A percentile compares a stretch with the other conserved stretches of the same genome.
Evolutionary conservation across 192 early-diverging fungal genomes (phyloP).

Genomic region (Linnemannia exigua): DNA sequence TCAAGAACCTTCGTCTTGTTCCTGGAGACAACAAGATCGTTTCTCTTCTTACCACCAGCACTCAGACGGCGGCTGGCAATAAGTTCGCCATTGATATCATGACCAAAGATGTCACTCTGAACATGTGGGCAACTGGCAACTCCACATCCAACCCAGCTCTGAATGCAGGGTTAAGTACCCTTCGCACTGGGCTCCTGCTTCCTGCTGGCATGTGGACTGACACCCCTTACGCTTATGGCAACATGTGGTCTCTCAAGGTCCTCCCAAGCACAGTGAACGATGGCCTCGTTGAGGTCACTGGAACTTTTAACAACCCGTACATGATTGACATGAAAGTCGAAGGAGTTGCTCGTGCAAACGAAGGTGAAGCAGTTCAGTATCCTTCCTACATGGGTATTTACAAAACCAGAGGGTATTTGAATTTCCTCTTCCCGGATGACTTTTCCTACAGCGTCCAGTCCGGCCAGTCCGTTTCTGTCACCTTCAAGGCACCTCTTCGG

Average conservation of each 20-base stretch:
- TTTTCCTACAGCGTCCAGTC: neutral
- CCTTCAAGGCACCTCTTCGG: neutral
- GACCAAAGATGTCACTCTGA: neutral
- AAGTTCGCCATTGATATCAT: neutral
- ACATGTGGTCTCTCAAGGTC: slow-evolving; percentile 8
- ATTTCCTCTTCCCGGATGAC: neutral
- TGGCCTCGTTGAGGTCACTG: slow-evolving; percentile 9
- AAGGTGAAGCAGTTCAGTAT: neutral
- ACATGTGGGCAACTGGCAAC: neutral
- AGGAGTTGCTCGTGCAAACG: neutral
- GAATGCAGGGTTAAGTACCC: neutral
- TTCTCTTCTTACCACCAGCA: neutral
- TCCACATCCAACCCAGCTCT: slow-evolving; percentile 19
- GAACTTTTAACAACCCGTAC: neutral
- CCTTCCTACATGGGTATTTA: neutral
- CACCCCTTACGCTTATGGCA: neutral
- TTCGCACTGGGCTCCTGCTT: neutral
- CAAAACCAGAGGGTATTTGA: neutral
- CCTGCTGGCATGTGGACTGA: neutral
- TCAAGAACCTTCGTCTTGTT: slow-evolving; percentile 4
- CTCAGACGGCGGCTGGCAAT: neutral
- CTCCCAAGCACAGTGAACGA: neutral
- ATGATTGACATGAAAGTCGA: neutral
- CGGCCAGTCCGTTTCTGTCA: neutral
- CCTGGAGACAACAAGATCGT: slow-evolving; percentile 23